Base-by-base conservation (phyloP, 176 grass and related monocot genomes). In the maize (Zea mays) region DNA sequence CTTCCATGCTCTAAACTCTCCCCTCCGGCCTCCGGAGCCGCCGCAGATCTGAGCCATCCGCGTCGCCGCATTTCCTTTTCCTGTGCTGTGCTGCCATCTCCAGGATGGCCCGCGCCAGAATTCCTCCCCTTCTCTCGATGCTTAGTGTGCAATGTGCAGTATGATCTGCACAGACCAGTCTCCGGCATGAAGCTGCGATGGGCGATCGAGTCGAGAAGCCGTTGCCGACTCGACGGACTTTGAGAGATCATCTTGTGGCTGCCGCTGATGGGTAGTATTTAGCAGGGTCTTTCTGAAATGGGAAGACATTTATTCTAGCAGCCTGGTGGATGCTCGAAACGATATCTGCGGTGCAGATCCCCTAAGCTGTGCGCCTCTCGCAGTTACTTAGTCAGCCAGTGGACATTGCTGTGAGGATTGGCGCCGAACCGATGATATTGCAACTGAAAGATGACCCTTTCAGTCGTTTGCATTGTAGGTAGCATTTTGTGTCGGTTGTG, bases 41-140 rank as follows among this genome's bases (percentile, higher is more conserved):
- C 34, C 40, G 15, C 47, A 69, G 73, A 73, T 78, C 58, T 81
- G 73, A 67, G 48, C 4, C 64, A 8, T 39, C 66, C 15, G 6
- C 70, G 7, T 15, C 20, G 8, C 52, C 55, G 55, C n/a, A 3
- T 56, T 62, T 3, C 2, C 3, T 7, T 60, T 65, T 13, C 58
- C 20, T 61, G 10, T 7, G 3, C 37, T 11, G 8, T 4, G 40
- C 16, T 42, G 42, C 16, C 72, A 3, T 45, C 4, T n/a, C 37
- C 38, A 1, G 0, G 2, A 39, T 74, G 35, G 14, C 37, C 36
- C 15, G 64, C 14, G 1, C 66, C 35, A 11, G 36, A 35, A 54
- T 65, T 48, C 54, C 0, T 35, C 10, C 1, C 21, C 9, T 43
- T 39, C 14, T 50, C 4, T 4, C 33, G 5, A 17, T 59, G 4